Conservation (phyloP, 345 rosid genomes). For the Populus nigra region DNA sequence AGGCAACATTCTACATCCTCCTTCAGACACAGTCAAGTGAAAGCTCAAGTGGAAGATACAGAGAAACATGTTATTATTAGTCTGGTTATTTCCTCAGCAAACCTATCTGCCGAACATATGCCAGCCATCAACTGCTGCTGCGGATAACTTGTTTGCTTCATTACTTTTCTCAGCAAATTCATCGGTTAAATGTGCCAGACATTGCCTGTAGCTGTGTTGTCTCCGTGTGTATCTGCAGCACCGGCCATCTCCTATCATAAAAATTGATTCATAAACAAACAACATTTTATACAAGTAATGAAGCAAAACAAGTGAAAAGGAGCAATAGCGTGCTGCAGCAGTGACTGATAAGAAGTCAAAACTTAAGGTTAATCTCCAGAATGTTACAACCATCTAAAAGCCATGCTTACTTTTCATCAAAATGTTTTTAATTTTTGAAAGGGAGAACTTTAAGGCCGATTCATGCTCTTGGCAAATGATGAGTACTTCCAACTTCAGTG, state of each 20-base stretch:
- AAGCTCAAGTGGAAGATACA: conserved; percentile 2
- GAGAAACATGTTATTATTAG: not conserved
- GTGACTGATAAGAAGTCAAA: not conserved
- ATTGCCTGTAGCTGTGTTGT: not conserved
- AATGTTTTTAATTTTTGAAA: not conserved
- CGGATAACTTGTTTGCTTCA: conserved; percentile 12
- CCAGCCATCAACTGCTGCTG: not conserved
- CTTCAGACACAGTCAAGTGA: not conserved
- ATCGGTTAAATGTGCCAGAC: not conserved
- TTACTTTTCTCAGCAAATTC: conserved; percentile 11
- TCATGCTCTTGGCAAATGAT: not conserved
- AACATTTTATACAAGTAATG: not conserved
- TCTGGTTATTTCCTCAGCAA: conserved; percentile 6
- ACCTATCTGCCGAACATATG: not conserved
- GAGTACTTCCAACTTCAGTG: not conserved
- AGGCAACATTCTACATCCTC: conserved; percentile 10
- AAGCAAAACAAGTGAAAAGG: not conserved
- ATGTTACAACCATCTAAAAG: not conserved
- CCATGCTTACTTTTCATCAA: not conserved
- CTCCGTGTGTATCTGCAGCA: not conserved
- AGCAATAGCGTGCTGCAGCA: not conserved
- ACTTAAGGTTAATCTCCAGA: not conserved
- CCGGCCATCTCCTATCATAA: conserved; percentile 20
- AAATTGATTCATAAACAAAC: not conserved
- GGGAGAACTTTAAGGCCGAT: not conserved